phyloP scores from a whole-genome alignment of 2,329 filamentous ascomycete genomes.

The Truncatella angustata region DNA sequence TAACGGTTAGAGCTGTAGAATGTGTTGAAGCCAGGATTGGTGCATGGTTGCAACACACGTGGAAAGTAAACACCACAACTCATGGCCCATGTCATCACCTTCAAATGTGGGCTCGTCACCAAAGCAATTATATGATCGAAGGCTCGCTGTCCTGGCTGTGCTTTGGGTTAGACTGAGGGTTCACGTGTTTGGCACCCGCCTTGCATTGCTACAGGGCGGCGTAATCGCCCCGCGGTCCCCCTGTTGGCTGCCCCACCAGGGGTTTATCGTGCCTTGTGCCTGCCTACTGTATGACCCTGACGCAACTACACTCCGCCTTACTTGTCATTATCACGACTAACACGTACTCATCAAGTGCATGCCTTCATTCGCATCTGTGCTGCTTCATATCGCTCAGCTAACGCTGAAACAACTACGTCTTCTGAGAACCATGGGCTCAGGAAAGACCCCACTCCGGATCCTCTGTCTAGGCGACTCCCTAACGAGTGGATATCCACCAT shows the following conservation, averaged over 20 bases:
- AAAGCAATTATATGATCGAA: too few species aligned
- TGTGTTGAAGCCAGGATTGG: too few species aligned
- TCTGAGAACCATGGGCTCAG: background rate
- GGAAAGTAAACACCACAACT: too few species aligned
- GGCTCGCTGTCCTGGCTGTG: too few species aligned
- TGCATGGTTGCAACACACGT: too few species aligned
- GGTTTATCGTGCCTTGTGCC: background rate
- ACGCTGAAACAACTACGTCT: background rate
- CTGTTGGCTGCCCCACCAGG: background rate
- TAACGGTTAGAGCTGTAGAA: too few species aligned
- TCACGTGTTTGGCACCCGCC: too few species aligned
- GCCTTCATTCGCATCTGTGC: background rate
- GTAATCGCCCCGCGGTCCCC: background rate
- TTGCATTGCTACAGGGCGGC: too few species aligned
- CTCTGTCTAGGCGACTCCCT: conserved; percentile 67
- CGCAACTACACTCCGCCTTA: background rate
- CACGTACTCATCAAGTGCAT: background rate
- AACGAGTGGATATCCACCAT: conserved; percentile 52
- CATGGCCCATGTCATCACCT: too few species aligned
- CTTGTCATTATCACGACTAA: background rate
- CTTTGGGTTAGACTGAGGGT: too few species aligned
- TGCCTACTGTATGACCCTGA: background rate
- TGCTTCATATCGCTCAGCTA: background rate
- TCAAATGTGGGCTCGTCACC: too few species aligned
- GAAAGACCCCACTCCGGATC: conserved; percentile 38